Percentiles rank a stretch among this genome's conserved stretches.
Conservation (phyloP, 257 asterid species). For the Nyctanthes arbortristis region DNA sequence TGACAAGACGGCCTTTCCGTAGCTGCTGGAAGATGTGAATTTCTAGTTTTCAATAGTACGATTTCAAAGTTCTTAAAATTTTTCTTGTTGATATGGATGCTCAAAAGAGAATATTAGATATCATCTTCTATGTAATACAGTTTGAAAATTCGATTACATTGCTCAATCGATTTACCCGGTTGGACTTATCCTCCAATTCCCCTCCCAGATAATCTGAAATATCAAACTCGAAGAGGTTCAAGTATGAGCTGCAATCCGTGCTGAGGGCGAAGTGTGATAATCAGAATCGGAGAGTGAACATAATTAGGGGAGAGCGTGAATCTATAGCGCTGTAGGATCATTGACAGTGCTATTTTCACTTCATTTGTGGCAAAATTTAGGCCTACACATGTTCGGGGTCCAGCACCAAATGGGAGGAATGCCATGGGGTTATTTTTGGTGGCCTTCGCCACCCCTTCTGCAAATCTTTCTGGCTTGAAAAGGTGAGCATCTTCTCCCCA, state of each 20-base stretch:
- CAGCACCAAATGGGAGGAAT: constrained; percentile 43
- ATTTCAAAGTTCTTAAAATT: no score
- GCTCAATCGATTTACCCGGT: no score
- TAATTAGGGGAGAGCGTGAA: constrained; percentile 20
- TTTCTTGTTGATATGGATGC: no score
- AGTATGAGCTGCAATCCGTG: background rate
- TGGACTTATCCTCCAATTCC: no score
- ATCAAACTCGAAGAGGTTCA: background rate
- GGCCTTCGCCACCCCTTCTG: constrained; percentile 37
- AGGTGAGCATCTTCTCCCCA: constrained; percentile 49
- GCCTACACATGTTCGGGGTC: constrained; percentile 44
- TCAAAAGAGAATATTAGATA: no score
- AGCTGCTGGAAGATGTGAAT: no score
- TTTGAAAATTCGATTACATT: no score
- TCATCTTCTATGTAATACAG: no score
- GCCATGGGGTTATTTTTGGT: constrained; percentile 48
- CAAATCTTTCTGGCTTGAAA: constrained; percentile 47
- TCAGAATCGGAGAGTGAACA: background rate
- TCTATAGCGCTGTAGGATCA: constrained; percentile 43
- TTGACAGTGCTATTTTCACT: constrained; percentile 41
- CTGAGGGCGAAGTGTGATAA: constrained; percentile 2
- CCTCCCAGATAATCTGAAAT: background rate
- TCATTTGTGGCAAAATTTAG: constrained; percentile 45
- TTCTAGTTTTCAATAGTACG: no score
- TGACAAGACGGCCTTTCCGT: no score